Conservation (phyloP, 2,329 filamentous ascomycete genomes). For the Ilyonectria mors-panacis region DNA sequence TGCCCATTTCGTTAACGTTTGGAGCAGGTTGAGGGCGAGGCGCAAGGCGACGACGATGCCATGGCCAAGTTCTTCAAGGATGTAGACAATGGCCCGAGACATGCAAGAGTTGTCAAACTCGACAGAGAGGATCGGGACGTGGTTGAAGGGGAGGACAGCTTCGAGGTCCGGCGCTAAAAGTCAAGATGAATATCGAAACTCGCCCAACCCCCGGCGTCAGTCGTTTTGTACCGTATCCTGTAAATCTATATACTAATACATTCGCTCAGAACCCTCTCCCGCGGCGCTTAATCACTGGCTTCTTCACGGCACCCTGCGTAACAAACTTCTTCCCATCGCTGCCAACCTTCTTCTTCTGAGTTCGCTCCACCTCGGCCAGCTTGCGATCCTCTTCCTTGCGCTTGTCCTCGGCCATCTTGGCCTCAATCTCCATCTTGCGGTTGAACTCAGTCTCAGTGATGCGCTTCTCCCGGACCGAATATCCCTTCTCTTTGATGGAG, state of each 20-base stretch:
- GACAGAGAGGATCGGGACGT: conserved; percentile 77
- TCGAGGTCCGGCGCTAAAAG: conserved; percentile 66
- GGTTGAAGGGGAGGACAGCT: conserved; percentile 77
- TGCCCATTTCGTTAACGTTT: not conserved
- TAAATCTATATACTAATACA: conserved; percentile 11
- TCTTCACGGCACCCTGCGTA: conserved; percentile 74
- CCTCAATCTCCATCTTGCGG: conserved; percentile 91
- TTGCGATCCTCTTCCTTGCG: conserved; percentile 73
- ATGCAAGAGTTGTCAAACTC: conserved; percentile 81
- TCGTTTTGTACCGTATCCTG: conserved; percentile 20
- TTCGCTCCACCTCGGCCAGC: conserved; percentile 64
- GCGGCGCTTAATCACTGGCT: conserved; percentile 70
- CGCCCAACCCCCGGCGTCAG: conserved; percentile 3
- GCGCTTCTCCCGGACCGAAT: conserved; percentile 86
- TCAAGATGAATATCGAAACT: conserved; percentile 2
- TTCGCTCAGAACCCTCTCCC: conserved; percentile 65
- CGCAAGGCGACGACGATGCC: conserved; percentile 78
- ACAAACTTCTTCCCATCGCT: conserved; percentile 69
- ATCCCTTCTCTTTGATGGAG: conserved; percentile 97
- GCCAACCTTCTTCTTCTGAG: conserved; percentile 58
- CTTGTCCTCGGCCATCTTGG: conserved; percentile 91
- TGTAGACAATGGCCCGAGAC: conserved; percentile 80
- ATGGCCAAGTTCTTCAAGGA: conserved; percentile 81
- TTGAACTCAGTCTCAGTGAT: conserved; percentile 95
- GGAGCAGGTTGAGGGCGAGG: conserved; percentile 87